Evolutionary conservation across 768 basidiomycete genomes (phyloP), one percentile per base, ranked within the genome.

Genomic region (Amanita polypyramis): DNA sequence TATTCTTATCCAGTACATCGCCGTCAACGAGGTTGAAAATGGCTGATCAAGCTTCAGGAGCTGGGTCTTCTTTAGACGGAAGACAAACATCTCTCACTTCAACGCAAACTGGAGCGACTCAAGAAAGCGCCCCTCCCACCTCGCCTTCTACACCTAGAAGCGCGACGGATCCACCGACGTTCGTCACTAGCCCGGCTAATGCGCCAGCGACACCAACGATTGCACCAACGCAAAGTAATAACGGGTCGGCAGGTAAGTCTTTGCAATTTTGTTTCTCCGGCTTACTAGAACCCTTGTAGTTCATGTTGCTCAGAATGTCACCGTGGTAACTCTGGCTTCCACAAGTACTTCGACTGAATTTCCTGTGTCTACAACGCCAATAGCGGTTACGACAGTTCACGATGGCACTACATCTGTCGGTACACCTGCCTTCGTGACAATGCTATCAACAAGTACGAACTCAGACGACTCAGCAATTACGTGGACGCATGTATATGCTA

Each of bases 401-500:
- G 46, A 60, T 6, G 45, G 58, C 3, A 60, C 67, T 50, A 49
- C 47, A 20, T 37, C 12, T n/a, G 14, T 49, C 27, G 25, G 15
- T 25, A 67, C 70, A 1, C 76, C 75, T 9, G 60, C 74, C 6
- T 51, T 74, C 14, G 62, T 77, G 25, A 76, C 77, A 2, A 61
- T 72, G 19, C 52, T 69, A 38, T 72, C 64, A 27, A 70, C 74
- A 4, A 72, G 74, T 2, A 73, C 70, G 14, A 63, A 65, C 49
- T 51, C 71, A 5, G 63, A 74, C 53, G 75, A 78, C 7, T 56
- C 58, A 15, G 54, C 70, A 19, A 60, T 72, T 15, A 77, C 76
- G 2, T 59, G 68, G 48, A 81, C 80, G 1, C 70, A 76, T 43
- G 64, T 78, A 33, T 65, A 76, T 20, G 74, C 76, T 4, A 79